Evolutionary conservation across 1,139 yeast species (phyloP), one percentile per base, ranked within the genome.

Genomic region (Suhomyces guaymorum): DNA sequence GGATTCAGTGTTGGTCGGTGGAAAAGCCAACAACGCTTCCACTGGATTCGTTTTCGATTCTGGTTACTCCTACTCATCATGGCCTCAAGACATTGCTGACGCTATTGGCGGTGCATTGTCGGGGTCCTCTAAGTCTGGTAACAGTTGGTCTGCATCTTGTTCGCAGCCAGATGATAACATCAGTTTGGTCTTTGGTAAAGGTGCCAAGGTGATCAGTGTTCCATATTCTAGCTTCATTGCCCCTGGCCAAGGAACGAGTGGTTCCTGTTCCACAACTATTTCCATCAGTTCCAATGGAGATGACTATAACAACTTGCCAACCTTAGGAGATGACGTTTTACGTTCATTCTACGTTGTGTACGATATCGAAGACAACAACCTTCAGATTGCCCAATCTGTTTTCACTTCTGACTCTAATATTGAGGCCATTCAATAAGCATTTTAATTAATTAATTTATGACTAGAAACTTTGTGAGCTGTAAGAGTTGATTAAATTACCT

Each of bases 301-400:
- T 4, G 19, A 37, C 18, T 26, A n/a, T 15, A 22, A 37, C 17
- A 33, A 33, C 23, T 24, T 33, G 22, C 39, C 39, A 13, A 36
- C 39, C 5, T 37, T 52, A 35, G 58, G 58, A 4, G 51, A 48
- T 33, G 40, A 43, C 26, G 42, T 54, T 35, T 48, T 56, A 33
- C 49, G 59, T 25, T 36, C 41, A 26, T 52, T 52, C n/a, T 56
- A 57, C 36, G 39, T 49, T 17, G 57, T 54, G 11, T 55, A 48
- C 35, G 54, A 57, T 30, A 33, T 51, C 23, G 56, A 52, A 15
- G 43, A 47, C 28, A 35, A 44, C 28, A 29, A 28, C 22, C 42
- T 55, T 8, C 43, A 50, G 9, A 31, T 57, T 32, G 59, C 57
- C 5, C 55, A 51, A 28, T 52, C 48, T 3, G 35, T 25, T 15